Conservation (phyloP, 148 eudicot species). For the Fagopyrum homotropicum region DNA sequence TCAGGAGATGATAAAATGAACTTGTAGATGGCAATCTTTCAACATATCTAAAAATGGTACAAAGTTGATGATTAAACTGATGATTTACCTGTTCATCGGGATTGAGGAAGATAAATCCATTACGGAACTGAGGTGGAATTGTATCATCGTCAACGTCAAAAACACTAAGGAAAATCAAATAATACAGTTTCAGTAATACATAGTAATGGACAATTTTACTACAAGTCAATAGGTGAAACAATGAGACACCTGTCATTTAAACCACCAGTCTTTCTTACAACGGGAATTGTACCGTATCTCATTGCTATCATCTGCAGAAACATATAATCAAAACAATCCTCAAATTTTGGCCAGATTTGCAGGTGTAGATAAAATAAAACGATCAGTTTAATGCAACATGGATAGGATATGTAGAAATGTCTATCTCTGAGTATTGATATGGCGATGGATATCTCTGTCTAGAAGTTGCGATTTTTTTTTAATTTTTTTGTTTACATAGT, state of each 20-base stretch:
- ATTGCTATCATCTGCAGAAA: slow-evolving; percentile 89
- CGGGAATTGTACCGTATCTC: slow-evolving; percentile 86
- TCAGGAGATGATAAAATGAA: slow-evolving; percentile 1
- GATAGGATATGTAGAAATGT: background rate
- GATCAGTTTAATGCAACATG: background rate
- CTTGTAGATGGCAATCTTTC: background rate
- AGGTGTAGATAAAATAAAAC: background rate
- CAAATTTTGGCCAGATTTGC: background rate
- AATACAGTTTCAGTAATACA: background rate
- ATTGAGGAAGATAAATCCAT: slow-evolving; percentile 70
- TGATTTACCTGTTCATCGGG: slow-evolving; percentile 78
- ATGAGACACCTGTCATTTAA: slow-evolving; percentile 73
- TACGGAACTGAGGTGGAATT: slow-evolving; percentile 63
- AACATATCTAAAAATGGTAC: background rate
- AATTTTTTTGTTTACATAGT: too few relatives aligned
- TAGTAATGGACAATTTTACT: background rate
- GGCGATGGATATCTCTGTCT: background rate
- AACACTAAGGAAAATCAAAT: slow-evolving; percentile 39
- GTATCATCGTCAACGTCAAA: slow-evolving; percentile 80
- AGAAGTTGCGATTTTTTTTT: background rate
- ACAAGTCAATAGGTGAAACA: background rate
- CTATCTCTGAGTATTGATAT: background rate
- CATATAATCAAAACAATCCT: background rate
- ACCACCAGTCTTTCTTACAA: slow-evolving; percentile 93
- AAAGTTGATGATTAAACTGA: background rate